Evolutionary conservation across 2,329 filamentous ascomycete genomes (phyloP).

Genomic region (Neopestalotiopsis clavispora): DNA sequence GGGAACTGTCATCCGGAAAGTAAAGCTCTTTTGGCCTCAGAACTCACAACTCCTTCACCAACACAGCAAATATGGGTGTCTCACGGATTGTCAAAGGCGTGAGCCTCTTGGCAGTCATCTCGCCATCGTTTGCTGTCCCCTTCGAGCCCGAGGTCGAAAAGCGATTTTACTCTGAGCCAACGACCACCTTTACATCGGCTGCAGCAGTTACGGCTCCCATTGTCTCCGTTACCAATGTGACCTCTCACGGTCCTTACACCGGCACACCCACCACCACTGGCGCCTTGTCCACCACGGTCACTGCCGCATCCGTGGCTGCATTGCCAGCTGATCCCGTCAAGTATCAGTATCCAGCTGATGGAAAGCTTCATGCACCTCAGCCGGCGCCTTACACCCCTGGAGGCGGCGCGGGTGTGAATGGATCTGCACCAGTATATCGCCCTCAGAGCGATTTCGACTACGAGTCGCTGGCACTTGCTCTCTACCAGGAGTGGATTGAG

Average conservation of each 20-base stretch:
- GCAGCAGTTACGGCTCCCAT: slow-evolving; percentile 30
- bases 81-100: slow-evolving; percentile 17
- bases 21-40: too few species aligned
- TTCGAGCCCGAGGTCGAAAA: slow-evolving; percentile 25
- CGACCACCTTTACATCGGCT: slow-evolving; percentile 40
- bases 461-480: slow-evolving; percentile 73
- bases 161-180: slow-evolving; percentile 31
- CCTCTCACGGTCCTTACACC: slow-evolving; percentile 71
- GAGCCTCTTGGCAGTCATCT: slow-evolving; percentile 24
- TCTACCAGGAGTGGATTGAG: slow-evolving; percentile 87
- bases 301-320: slow-evolving; percentile 62
- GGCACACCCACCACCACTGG: slow-evolving; percentile 72
- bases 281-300: slow-evolving; percentile 62
- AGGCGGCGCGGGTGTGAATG: slow-evolving; percentile 79
- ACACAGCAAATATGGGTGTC: slow-evolving; percentile 20
- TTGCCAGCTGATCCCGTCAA: slow-evolving; percentile 64
- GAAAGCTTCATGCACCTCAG: slow-evolving; percentile 67
- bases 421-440: slow-evolving; percentile 75
- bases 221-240: slow-evolving; percentile 57
- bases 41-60: not conserved
- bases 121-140: slow-evolving; percentile 35
- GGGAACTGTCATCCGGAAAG: too few species aligned
- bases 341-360: slow-evolving; percentile 74
- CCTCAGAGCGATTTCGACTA: slow-evolving; percentile 85
- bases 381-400: slow-evolving; percentile 75